Base-by-base conservation (phyloP, 2,329 filamentous ascomycete species). In the Hypocreales sp. region DNA sequence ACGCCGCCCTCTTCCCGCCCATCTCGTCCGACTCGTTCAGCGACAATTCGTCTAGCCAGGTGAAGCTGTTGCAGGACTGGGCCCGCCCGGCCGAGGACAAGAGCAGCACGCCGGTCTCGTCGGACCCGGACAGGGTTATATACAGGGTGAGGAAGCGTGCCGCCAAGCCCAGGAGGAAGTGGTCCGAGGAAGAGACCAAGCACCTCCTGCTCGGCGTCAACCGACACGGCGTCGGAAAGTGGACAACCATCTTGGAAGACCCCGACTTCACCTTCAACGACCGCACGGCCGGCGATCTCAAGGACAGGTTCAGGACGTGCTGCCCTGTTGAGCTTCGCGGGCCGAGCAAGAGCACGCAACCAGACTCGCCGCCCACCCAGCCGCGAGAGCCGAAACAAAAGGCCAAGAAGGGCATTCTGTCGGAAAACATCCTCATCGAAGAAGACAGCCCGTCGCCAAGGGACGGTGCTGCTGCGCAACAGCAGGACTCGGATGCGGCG, bases 221-320 rank as follows among this genome's bases (percentile, higher is more conserved):
- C 38, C 64, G 67, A 18, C 62, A 77, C 40, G 72, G 72, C 1
- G 64, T 77, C 7, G 72, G 72, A 20, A 71, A 67, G 38, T 77
- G 72, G 72, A 73, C 67, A 7, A 65, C 58, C 30, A 77, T 77
- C 18, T 49, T 76, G 15, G 67, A 72, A 26, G 72, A 77, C 33
- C 47, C 60, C 0, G 61, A 61, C 22, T 77, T 72, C 41, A 56
- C 47, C 8, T 77, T 77, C 50, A 70, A 73, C 38, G 60, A 59
- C 11, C 62, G 72, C 32, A 67, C 64, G 2, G 67, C 70, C 4
- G 68, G 68, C 7, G 72, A 77, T 40, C 45, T 77, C 27, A 77
- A 77, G 43, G 72, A 77, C 44, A 59, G 72, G 9, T 77, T 76
- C 40, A 60, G 72, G 26, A 77, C 72, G 4, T 76, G 71, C 41